Percentiles rank a stretch among this genome's conserved stretches.
These are phyloP conservation scores for Chamaecrista fasciculata DNA, from an alignment of 306 rosid genomes.

Conservation along the genomic window DNA sequence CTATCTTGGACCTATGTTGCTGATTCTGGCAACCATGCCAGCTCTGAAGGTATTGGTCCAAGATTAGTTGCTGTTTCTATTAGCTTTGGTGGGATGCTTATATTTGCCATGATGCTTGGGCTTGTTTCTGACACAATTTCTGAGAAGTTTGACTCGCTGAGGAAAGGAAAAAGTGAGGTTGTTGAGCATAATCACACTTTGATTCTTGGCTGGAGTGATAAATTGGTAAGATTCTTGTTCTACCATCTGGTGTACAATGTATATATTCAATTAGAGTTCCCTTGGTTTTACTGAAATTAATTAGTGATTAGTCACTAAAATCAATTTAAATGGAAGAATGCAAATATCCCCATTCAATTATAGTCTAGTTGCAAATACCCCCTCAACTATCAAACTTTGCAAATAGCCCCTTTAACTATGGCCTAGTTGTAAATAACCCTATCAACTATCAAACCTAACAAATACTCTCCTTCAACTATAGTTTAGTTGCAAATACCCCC, in stretches of 20 bases:
- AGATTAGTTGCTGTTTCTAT: constrained; percentile 84
- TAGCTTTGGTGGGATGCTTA: constrained; percentile 94
- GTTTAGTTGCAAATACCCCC: too few relatives aligned
- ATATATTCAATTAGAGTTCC: background rate
- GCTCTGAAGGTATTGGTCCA: constrained; percentile 64
- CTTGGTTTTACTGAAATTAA: background rate
- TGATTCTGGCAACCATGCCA: constrained; percentile 86
- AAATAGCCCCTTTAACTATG: too few relatives aligned
- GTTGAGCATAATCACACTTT: constrained; percentile 85
- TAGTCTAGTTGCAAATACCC: too few relatives aligned
- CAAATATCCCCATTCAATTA: too few relatives aligned
- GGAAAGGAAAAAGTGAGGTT: constrained; percentile 93
- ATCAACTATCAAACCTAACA: too few relatives aligned
- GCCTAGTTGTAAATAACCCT: too few relatives aligned
- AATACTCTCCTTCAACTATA: too few relatives aligned
- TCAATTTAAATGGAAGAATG: too few relatives aligned
- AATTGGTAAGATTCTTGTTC: constrained; percentile 51
- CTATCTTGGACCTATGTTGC: constrained; percentile 89
- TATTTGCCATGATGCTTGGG: constrained; percentile 98
- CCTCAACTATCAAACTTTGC: too few relatives aligned
- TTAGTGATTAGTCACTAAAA: constrained; percentile 4
- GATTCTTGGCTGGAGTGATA: constrained; percentile 96
- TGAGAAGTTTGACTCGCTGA: constrained; percentile 83
- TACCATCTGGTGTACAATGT: constrained; percentile 17
- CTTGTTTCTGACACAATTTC: constrained; percentile 90